Conservation (phyloP, 148 eudicot genomes). For the Polygonum maritimum region DNA sequence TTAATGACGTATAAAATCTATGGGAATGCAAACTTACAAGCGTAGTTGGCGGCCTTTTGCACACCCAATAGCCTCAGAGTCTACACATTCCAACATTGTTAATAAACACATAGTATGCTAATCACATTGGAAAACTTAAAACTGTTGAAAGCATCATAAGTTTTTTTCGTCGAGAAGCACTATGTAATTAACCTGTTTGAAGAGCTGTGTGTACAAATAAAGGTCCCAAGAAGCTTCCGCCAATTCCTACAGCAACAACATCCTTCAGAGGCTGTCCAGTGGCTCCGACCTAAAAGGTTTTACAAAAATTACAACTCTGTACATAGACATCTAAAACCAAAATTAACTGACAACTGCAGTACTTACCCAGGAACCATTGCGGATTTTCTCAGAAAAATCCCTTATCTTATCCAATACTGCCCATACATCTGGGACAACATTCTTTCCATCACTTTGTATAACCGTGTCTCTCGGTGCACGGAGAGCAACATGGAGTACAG, state of each 20-base stretch:
- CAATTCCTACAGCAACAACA: slow-evolving; percentile 87
- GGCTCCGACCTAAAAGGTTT: slow-evolving; percentile 61
- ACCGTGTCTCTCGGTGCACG: slow-evolving; percentile 89
- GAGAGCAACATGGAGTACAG: slow-evolving; percentile 93
- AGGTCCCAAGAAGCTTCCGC: slow-evolving; percentile 98
- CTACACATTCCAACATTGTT: slow-evolving; percentile 24
- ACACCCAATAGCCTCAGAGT: slow-evolving; percentile 60
- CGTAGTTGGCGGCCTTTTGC: slow-evolving; percentile 89
- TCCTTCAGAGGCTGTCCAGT: slow-evolving; percentile 78
- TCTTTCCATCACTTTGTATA: slow-evolving; percentile 68
- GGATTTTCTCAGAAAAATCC: slow-evolving; percentile 85
- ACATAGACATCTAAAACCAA: neutral
- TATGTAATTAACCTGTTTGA: slow-evolving; percentile 65
- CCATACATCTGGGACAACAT: slow-evolving; percentile 98
- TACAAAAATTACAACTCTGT: neutral
- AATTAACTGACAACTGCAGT: neutral
- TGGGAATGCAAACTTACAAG: slow-evolving; percentile 57
- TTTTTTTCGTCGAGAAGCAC: neutral
- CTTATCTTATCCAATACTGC: slow-evolving; percentile 78
- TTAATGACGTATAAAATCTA: neutral
- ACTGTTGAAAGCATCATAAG: neutral
- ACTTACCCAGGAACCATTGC: slow-evolving; percentile 92
- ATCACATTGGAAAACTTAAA: neutral
- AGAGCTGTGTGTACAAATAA: slow-evolving; percentile 98
- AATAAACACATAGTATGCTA: neutral